A percentile compares a stretch with the other conserved stretches of the same genome.
These are phyloP conservation scores for Lepidium aucheri DNA, from an alignment of 345 rosid genomes.

Conservation along the genomic window DNA sequence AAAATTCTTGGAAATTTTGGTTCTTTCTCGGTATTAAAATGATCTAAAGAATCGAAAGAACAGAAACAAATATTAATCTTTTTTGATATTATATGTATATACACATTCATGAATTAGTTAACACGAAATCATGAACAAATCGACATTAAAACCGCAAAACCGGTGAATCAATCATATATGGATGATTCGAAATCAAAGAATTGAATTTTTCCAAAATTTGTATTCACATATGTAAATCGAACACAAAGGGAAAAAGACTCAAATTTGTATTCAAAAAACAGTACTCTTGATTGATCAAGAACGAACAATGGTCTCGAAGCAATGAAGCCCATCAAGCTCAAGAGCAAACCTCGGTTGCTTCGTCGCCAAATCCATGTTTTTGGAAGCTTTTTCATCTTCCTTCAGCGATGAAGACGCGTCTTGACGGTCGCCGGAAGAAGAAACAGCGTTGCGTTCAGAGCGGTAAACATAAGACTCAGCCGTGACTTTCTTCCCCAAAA, in stretches of 20 bases:
- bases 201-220: background rate
- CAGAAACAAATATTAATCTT: background rate
- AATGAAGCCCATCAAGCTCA: constrained; percentile 61
- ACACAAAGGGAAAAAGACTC: background rate
- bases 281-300: constrained; percentile 17
- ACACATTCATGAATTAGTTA: constrained; percentile 2
- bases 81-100: background rate
- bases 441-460: constrained; percentile 15
- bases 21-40: background rate
- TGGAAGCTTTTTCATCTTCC: constrained; percentile 10
- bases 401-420: background rate
- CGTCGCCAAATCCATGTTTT: background rate
- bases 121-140: background rate
- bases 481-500: constrained; percentile 35
- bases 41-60: background rate
- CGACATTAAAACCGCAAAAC: background rate
- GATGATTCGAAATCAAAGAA: background rate
- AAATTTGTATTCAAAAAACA: background rate
- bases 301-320: constrained; percentile 53
- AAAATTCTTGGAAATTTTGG: background rate
- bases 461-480: constrained; percentile 15
- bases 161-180: constrained; percentile 1
- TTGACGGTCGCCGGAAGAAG: constrained; percentile 1
- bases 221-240: background rate
- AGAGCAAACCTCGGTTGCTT: constrained; percentile 40